Evolutionary conservation across 2,329 filamentous ascomycete genomes (phyloP).

Genomic region (Stemphylium lycopersici): DNA sequence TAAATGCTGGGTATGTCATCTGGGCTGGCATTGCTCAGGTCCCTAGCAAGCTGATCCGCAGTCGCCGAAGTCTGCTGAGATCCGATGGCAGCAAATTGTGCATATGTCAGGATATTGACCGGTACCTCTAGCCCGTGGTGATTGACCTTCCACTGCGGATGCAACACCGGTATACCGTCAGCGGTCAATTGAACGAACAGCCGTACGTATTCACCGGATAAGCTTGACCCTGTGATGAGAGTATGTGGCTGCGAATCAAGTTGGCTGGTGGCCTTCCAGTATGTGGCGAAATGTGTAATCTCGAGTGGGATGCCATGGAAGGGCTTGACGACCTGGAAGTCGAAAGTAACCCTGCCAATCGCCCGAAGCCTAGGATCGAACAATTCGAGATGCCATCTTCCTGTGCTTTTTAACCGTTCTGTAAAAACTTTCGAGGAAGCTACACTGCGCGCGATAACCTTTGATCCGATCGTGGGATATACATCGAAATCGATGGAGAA

Average conservation of each 20-base stretch:
- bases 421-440: constrained; percentile 88
- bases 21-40: constrained; percentile 32
- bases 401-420: constrained; percentile 74
- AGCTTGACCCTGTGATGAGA: constrained; percentile 90
- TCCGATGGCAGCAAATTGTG: constrained; percentile 67
- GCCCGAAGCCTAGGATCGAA: constrained; percentile 91
- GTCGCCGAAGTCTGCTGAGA: constrained; percentile 37
- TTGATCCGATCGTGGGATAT: constrained; percentile 95
- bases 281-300: constrained; percentile 97
- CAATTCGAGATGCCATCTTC: constrained; percentile 82
- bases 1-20: constrained; percentile 66
- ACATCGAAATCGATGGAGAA: constrained; percentile 98
- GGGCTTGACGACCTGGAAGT: constrained; percentile 94
- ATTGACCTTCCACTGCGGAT: constrained; percentile 80
- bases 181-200: constrained; percentile 90
- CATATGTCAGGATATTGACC: constrained; percentile 76
- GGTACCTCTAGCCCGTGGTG: constrained; percentile 81
- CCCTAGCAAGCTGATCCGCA: constrained; percentile 29
- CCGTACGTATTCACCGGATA: constrained; percentile 93
- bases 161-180: constrained; percentile 85
- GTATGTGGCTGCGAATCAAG: constrained; percentile 84
- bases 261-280: constrained; percentile 98
- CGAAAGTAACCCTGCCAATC: constrained; percentile 93
- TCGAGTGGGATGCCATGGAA: constrained; percentile 91
- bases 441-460: constrained; percentile 95